Percentiles rank a stretch among this genome's conserved stretches.
Evolutionary conservation across 805 yeast genomes (phyloP).

Genomic region (Candida hispaniensis): DNA sequence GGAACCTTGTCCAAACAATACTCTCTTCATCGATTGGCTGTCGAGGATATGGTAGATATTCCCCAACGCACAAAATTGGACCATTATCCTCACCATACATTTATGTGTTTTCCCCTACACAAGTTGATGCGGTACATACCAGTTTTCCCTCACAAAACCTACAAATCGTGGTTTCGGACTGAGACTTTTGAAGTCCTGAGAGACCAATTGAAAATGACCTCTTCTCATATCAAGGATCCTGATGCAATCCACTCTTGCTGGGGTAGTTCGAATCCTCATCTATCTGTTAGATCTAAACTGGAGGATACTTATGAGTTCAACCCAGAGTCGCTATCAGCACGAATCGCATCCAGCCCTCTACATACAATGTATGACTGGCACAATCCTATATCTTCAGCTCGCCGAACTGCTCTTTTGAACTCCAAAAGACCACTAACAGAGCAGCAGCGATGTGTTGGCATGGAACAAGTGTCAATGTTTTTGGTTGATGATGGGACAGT

Average conservation of each 20-base stretch:
- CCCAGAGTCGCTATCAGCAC: conserved; percentile 15
- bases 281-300: conserved; percentile 1
- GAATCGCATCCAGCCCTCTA: conserved; percentile 17
- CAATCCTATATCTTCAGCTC: conserved; percentile 22
- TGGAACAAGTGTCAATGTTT: conserved; percentile 47
- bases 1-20: conserved; percentile 37
- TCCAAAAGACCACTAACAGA: conserved; percentile 37
- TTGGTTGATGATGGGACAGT: conserved; percentile 37
- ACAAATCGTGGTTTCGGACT: too few relatives aligned
- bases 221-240: too few relatives aligned
- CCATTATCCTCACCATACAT: conserved; percentile 40
- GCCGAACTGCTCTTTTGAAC: conserved; percentile 29
- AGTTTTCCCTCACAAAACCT: too few relatives aligned
- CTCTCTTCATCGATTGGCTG: conserved; percentile 42
- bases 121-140: conserved; percentile 32
- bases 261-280: too few relatives aligned
- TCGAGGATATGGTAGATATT: conserved; percentile 53
- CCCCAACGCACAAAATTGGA: conserved; percentile 53
- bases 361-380: conserved; percentile 29
- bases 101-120: conserved; percentile 44
- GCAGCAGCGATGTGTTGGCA: conserved; percentile 38
- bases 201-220: too few relatives aligned
- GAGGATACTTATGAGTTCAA: conserved; percentile 13
- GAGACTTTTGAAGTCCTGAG: too few relatives aligned
- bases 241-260: too few relatives aligned